phyloP scores from a whole-genome alignment of 2,329 filamentous ascomycete species.

The Trichothecium sympodiale region DNA sequence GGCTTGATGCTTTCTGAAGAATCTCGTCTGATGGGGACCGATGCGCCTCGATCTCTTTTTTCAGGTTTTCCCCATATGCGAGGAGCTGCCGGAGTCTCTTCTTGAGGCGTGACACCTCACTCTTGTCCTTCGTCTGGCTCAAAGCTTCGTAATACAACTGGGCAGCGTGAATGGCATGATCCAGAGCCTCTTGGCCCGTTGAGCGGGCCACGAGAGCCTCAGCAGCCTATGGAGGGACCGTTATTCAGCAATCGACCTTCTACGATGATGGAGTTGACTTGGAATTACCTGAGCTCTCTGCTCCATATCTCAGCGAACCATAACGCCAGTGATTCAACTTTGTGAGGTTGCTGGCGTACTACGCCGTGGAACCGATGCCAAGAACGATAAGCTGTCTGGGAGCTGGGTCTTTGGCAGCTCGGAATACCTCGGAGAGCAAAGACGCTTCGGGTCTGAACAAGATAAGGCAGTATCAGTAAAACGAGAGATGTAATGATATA shows the following conservation, averaged over 20 bases:
- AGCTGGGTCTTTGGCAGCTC: no score
- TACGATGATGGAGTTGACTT: background rate
- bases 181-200: constrained; percentile 48
- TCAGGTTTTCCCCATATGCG: constrained; percentile 64
- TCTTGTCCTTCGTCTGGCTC: constrained; percentile 44
- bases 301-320: constrained; percentile 19
- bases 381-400: no score
- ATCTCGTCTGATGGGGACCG: constrained; percentile 27
- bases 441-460: no score
- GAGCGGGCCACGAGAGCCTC: constrained; percentile 24
- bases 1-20: constrained; percentile 61
- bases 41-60: constrained; percentile 24
- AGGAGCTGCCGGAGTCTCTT: constrained; percentile 61
- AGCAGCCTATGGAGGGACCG: constrained; percentile 18
- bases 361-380: no score
- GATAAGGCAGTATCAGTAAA: no score
- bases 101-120: constrained; percentile 56
- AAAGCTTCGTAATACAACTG: constrained; percentile 76
- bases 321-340: constrained; percentile 1
- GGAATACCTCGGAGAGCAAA: no score
- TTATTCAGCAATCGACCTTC: background rate
- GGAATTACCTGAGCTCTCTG: constrained; percentile 24
- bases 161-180: constrained; percentile 63
- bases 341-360: no score
- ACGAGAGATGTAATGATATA: no score